Evolutionary conservation across 1,284 basidiomycete species (phyloP), one percentile per base, ranked within the genome.

Genomic region (Rhodotorula sp.): DNA sequence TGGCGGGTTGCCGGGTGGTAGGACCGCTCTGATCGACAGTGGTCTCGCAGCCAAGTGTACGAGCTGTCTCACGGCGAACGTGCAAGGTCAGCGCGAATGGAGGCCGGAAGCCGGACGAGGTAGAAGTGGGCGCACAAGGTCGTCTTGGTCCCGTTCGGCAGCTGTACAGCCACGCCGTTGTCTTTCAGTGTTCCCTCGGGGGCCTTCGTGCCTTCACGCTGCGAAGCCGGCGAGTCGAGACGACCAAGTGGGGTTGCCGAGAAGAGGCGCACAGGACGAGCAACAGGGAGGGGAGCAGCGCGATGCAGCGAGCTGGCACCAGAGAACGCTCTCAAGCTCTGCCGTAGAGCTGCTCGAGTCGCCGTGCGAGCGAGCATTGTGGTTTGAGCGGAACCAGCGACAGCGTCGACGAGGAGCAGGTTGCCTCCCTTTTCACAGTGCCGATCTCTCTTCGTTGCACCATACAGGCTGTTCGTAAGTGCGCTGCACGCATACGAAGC

Each of bases 1-100:
- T 98, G 96, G 80, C 93, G 96, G 14, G 96, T 98, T 70, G 89
- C 81, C 0, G 89, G 84, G 81, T 98, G 96, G 80, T 91, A 96
- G 81, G 94, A 97, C 61, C 88, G 82, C 0, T 90, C 81, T 81
- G 94, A 97, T 48, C 94, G 87, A 80, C 96, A 99, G 79, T 98
- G 95, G 80, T 92, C 91, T 17, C 88, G 84, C 41, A 92, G 82
- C 87, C 89, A 91, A 57, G 89, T 83, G 78, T 89, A 85, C 80
- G 91, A 88, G 79, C 89, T 90, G 72, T 27, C 7, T 7, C 52
- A 27, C 21, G 13, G 12, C 25, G 19, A 17, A 27, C 14, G 27
- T 1, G 53, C 7, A 8, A 34, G 25, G 25, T 53, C 27, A 52
- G 49, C 25, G 16, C 14, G 3, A 23, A 34, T 27, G 25, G 25